Percentiles rank a stretch among this genome's conserved stretches.
phyloP scores from a whole-genome alignment of 768 basidiomycete species.

The Leccinum imitatum region DNA sequence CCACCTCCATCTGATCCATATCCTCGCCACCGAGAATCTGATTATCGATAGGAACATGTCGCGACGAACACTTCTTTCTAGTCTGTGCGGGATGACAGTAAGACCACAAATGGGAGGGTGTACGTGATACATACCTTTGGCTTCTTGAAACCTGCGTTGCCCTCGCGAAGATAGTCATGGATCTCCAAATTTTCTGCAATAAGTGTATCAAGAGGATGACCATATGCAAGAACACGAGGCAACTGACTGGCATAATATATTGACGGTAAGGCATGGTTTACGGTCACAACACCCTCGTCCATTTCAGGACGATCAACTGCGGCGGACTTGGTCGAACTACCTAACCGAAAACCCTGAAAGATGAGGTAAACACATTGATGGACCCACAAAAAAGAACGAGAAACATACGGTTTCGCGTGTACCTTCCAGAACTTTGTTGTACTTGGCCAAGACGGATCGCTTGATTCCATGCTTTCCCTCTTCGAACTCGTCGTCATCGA shows the following conservation, averaged over 20 bases:
- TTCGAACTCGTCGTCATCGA: slow-evolving; percentile 93
- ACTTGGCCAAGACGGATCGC: slow-evolving; percentile 83
- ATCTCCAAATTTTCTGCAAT: slow-evolving; percentile 76
- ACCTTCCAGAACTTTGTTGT: slow-evolving; percentile 84
- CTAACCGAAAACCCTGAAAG: slow-evolving; percentile 82
- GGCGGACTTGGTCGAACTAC: slow-evolving; percentile 49
- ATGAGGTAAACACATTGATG: neutral
- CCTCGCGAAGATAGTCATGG: slow-evolving; percentile 88
- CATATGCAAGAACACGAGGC: neutral
- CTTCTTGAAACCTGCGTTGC: slow-evolving; percentile 94
- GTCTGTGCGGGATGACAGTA: slow-evolving; percentile 46
- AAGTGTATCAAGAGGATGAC: slow-evolving; percentile 17
- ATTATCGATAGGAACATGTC: slow-evolving; percentile 51
- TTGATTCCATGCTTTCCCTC: slow-evolving; percentile 77
- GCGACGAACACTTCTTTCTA: slow-evolving; percentile 86
- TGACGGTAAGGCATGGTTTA: slow-evolving; percentile 78
- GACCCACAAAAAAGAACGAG: slow-evolving; percentile 4
- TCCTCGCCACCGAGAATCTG: slow-evolving; percentile 28
- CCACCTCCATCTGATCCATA: slow-evolving; percentile 68
- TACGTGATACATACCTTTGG: slow-evolving; percentile 57
- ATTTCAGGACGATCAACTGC: slow-evolving; percentile 41
- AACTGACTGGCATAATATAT: slow-evolving; percentile 89
- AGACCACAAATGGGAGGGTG: neutral
- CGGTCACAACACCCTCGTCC: slow-evolving; percentile 52
- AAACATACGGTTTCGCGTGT: slow-evolving; percentile 60